These are phyloP conservation scores for Pestalotiopsis sp. DNA, from an alignment of 2,329 filamentous ascomycete species.

Conservation along the genomic window DNA sequence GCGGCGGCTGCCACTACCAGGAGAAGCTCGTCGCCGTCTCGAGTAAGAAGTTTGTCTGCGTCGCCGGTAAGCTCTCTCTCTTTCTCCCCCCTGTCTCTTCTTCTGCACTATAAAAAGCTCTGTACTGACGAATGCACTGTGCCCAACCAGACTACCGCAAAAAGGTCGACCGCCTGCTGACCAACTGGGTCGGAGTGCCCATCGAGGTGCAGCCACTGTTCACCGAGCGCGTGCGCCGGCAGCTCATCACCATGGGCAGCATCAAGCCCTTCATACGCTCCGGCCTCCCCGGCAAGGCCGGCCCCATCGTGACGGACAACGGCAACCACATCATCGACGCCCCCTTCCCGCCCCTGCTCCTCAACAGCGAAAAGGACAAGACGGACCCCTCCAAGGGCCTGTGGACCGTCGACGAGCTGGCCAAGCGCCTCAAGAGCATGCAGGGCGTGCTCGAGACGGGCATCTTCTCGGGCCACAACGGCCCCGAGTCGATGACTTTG, in stretches of 20 bases:
- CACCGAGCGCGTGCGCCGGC: conserved; percentile 73
- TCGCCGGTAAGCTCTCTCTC: conserved; percentile 63
- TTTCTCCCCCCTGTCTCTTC: background rate
- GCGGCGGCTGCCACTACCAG: conserved; percentile 95
- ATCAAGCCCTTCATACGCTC: conserved; percentile 71
- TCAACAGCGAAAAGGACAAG: conserved; percentile 43
- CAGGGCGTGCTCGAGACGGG: conserved; percentile 91
- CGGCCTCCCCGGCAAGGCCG: conserved; percentile 76
- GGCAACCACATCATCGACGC: conserved; percentile 91
- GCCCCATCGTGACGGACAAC: conserved; percentile 80
- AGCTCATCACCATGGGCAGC: conserved; percentile 75
- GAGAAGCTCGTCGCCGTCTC: conserved; percentile 92
- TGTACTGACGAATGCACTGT: background rate
- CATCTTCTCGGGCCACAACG: conserved; percentile 83
- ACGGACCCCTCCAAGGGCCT: conserved; percentile 64
- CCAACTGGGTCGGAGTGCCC: conserved; percentile 80
- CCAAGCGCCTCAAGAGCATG: conserved; percentile 75
- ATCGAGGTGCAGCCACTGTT: conserved; percentile 92
- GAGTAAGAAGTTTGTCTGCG: conserved; percentile 84
- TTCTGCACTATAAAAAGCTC: background rate
- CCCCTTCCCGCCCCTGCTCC: conserved; percentile 76
- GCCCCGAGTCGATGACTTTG: conserved; percentile 60
- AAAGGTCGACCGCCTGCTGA: conserved; percentile 74
- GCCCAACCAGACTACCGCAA: conserved; percentile 77
- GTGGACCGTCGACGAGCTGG: conserved; percentile 81